These are phyloP conservation scores for Phytopythium sindhum DNA, from an alignment of 352 stramenopile genomes.

Conservation along the genomic window DNA sequence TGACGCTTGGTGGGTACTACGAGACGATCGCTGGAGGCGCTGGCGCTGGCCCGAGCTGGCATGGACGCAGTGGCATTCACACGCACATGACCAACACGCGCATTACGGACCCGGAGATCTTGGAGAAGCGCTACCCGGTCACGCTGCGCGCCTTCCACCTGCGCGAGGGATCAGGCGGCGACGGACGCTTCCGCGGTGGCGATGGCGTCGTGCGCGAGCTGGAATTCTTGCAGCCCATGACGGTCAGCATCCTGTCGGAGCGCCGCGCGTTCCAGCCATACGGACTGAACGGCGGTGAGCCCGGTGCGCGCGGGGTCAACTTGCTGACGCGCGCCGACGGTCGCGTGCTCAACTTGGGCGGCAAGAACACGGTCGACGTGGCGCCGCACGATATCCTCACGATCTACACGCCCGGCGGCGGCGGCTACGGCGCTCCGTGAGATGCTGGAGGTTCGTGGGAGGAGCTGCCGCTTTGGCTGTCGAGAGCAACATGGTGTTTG, in stretches of 20 bases:
- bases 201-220: slow-evolving; percentile 96
- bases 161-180: slow-evolving; percentile 86
- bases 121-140: slow-evolving; percentile 96
- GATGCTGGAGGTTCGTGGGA: slow-evolving; percentile 12
- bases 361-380: slow-evolving; percentile 95
- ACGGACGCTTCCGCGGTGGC: slow-evolving; percentile 89
- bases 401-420: slow-evolving; percentile 96
- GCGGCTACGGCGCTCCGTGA: slow-evolving; percentile 83
- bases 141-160: slow-evolving; percentile 85
- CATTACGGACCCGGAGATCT: slow-evolving; percentile 99
- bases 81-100: slow-evolving; percentile 99
- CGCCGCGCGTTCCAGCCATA: slow-evolving; percentile 94
- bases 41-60: slow-evolving; percentile 95
- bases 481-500: background rate
- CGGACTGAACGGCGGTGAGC: slow-evolving; percentile 90
- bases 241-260: slow-evolving; percentile 97
- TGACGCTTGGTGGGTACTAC: slow-evolving; percentile 95
- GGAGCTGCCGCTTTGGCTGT: background rate
- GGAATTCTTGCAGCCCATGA: slow-evolving; percentile 93
- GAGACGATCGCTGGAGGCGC: slow-evolving; percentile 98
- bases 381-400: slow-evolving; percentile 91
- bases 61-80: slow-evolving; percentile 96
- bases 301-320: slow-evolving; percentile 92
- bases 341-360: slow-evolving; percentile 72
- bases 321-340: slow-evolving; percentile 77